These are phyloP conservation scores for Lithohypha guttulata DNA, from an alignment of 2,329 filamentous ascomycete species.

Conservation along the genomic window DNA sequence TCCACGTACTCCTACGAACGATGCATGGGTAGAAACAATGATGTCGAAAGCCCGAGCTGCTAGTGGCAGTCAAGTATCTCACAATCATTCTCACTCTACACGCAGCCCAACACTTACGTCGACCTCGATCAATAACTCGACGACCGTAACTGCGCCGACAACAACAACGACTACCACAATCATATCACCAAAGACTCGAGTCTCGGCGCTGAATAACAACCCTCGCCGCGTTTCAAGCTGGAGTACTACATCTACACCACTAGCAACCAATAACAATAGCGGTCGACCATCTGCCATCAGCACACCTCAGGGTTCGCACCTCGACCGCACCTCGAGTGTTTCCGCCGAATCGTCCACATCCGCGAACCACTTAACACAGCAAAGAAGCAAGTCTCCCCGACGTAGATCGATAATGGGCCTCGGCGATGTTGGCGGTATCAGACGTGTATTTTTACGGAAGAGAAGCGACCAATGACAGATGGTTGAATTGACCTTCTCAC, in stretches of 20 bases:
- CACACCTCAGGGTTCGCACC: slow-evolving; percentile 1
- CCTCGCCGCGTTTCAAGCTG: slow-evolving; percentile 8
- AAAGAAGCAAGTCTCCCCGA: background rate
- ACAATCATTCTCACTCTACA: background rate
- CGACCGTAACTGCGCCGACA: slow-evolving; percentile 11
- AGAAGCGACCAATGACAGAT: slow-evolving; percentile 12
- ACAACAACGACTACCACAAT: slow-evolving; percentile 16
- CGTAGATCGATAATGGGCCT: slow-evolving; percentile 3
- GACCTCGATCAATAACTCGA: slow-evolving; percentile 1
- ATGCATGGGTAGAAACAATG: slow-evolving; percentile 39
- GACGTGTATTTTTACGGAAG: slow-evolving; percentile 20
- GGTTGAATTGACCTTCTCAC: background rate
- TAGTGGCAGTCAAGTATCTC: slow-evolving; percentile 10
- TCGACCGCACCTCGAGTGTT: background rate
- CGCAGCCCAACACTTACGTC: background rate
- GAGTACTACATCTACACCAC: slow-evolving; percentile 9
- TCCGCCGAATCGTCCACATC: too few relatives aligned
- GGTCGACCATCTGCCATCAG: background rate
- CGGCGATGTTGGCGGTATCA: slow-evolving; percentile 20
- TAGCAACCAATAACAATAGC: slow-evolving; percentile 9
- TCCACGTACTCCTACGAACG: slow-evolving; percentile 30
- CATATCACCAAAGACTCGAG: slow-evolving; percentile 10
- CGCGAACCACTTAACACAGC: background rate
- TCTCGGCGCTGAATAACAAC: slow-evolving; percentile 10
- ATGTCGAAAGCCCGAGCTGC: slow-evolving; percentile 32